These are phyloP conservation scores for Chlorokybus atmophyticus DNA, from an alignment of 139 green algal species.

Conservation along the genomic window DNA sequence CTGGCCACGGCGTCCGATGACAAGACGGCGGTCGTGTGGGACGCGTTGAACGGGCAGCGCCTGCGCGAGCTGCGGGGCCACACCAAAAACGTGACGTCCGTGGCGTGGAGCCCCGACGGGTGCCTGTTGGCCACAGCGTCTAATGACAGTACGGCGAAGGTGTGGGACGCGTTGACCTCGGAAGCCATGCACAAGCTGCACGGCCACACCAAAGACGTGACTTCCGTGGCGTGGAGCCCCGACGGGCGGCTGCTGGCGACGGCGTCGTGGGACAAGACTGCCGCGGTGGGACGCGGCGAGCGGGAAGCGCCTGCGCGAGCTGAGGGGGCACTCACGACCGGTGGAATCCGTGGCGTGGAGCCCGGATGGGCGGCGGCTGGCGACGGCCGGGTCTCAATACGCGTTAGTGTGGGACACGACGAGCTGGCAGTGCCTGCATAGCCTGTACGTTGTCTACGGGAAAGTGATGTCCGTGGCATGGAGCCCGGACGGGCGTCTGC, in stretches of 20 bases:
- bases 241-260: neutral
- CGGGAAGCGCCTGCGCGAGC: neutral
- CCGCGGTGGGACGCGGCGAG: neutral
- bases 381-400: neutral
- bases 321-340: neutral
- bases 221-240: neutral
- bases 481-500: too few species aligned
- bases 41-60: conserved; percentile 61
- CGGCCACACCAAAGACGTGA: neutral
- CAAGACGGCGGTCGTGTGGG: conserved; percentile 85
- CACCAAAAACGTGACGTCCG: conserved; percentile 41
- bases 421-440: neutral
- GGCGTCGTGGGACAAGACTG: neutral
- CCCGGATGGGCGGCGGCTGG: neutral
- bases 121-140: neutral
- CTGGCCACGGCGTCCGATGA: conserved; percentile 81
- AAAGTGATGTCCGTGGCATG: neutral
- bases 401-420: neutral
- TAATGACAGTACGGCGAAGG: neutral
- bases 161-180: neutral
- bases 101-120: conserved; percentile 16
- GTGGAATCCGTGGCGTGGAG: neutral
- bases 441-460: neutral
- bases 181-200: neutral
- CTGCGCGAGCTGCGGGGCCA: conserved; percentile 82